phyloP scores from a whole-genome alignment of 139 green algal genomes.

The Tetradesmus obliquus region DNA sequence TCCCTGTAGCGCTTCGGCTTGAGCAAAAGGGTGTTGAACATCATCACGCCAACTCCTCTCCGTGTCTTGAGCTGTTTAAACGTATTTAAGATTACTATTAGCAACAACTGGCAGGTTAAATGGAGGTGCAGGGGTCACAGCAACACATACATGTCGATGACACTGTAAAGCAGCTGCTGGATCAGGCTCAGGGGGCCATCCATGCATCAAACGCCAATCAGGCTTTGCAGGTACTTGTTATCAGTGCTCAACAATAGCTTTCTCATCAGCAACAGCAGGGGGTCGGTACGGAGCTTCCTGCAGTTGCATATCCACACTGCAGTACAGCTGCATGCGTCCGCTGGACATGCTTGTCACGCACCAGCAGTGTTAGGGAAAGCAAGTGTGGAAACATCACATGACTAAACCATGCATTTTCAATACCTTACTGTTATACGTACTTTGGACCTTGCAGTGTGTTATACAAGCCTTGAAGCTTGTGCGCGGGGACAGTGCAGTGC shows the following conservation, averaged over 20 bases:
- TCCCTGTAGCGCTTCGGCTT: too few species aligned
- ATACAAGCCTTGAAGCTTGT: slow-evolving; percentile 21
- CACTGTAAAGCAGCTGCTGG: slow-evolving; percentile 4
- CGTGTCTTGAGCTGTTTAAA: neutral
- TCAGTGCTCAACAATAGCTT: too few species aligned
- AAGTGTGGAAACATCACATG: too few species aligned
- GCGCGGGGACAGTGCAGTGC: slow-evolving; percentile 4
- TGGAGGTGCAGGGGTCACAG: neutral
- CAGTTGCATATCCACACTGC: too few species aligned
- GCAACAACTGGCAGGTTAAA: neutral
- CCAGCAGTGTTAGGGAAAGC: too few species aligned
- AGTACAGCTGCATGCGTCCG: too few species aligned
- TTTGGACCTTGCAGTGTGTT: slow-evolving; percentile 20
- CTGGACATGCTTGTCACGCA: too few species aligned
- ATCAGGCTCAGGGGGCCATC: neutral
- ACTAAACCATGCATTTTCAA: too few species aligned
- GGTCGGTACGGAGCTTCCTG: too few species aligned
- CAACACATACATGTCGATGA: neutral
- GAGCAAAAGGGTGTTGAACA: too few species aligned
- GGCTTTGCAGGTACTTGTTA: slow-evolving; percentile 22
- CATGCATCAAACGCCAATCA: neutral
- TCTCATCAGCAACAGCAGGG: too few species aligned
- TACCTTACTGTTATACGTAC: too few species aligned
- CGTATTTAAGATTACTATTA: neutral
- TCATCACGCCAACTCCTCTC: neutral